phyloP scores from a whole-genome alignment of 2,329 filamentous ascomycete genomes.

The Scedosporium apiospermum region DNA sequence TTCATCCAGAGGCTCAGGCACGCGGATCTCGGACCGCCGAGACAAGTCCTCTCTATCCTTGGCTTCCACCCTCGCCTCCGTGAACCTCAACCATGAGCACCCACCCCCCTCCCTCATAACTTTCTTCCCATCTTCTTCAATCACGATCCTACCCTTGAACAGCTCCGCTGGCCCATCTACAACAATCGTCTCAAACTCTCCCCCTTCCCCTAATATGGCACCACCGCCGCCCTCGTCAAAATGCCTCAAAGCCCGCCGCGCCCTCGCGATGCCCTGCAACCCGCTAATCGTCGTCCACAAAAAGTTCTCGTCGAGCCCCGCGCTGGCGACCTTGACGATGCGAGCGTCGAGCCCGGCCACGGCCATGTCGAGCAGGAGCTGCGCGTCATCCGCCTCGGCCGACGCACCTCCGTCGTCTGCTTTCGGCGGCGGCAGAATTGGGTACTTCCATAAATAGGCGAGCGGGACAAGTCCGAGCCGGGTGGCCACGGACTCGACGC shows the following conservation, averaged over 20 bases:
- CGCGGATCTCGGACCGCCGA: constrained; percentile 27
- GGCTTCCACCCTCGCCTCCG: constrained; percentile 41
- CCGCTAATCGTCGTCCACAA: constrained; percentile 74
- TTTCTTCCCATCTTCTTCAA: constrained; percentile 43
- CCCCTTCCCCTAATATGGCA: constrained; percentile 80
- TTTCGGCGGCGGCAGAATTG: constrained; percentile 49
- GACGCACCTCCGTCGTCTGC: constrained; percentile 10
- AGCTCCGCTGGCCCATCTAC: constrained; percentile 65
- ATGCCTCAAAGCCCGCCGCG: constrained; percentile 46
- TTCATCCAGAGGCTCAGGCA: constrained; percentile 58
- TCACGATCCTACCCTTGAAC: constrained; percentile 61
- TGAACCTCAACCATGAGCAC: constrained; percentile 60
- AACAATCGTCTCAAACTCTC: constrained; percentile 91
- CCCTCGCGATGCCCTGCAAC: constrained; percentile 31
- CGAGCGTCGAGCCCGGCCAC: constrained; percentile 71
- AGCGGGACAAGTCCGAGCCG: constrained; percentile 75
- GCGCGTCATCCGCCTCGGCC: constrained; percentile 29
- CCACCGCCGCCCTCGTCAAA: constrained; percentile 58
- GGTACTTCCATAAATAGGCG: constrained; percentile 89
- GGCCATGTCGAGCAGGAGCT: constrained; percentile 74
- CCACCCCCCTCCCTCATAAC: constrained; percentile 64
- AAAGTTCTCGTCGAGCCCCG: constrained; percentile 70
- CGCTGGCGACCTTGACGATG: constrained; percentile 90
- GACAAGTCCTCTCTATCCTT: constrained; percentile 20
- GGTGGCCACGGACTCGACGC: constrained; percentile 86